Evolutionary conservation across 441 rosid species (phyloP), one percentile per base, ranked within the genome.

Genomic region (Croton setiger): DNA sequence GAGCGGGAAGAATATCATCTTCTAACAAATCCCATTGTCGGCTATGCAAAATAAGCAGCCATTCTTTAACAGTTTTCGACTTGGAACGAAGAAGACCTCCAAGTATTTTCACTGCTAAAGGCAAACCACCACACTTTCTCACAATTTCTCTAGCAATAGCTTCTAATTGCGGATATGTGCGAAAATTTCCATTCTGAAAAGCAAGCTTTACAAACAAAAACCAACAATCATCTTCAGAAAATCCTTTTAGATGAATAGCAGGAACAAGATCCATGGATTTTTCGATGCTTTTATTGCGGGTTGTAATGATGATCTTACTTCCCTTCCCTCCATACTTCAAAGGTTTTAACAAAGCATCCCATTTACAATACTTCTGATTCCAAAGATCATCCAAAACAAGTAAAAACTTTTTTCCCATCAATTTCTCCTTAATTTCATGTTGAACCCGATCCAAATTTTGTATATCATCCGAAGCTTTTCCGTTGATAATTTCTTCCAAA

Each of bases 61-160:
- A n/a, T n/a, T n/a, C n/a, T n/a, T n/a, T n/a, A n/a, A n/a, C n/a
- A n/a, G n/a, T n/a, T n/a, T n/a, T n/a, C n/a, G n/a, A n/a, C n/a
- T n/a, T n/a, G n/a, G n/a, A n/a, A n/a, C n/a, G n/a, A n/a, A n/a
- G n/a, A n/a, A n/a, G n/a, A n/a, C 14, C 59, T 14, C 44, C 43
- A 60, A n/a, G n/a, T 7, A 60, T 27, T 70, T 44, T 80, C 0
- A 53, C 70, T 0, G 78, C 81, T 56, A 77, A 18, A 59, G 81
- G 81, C 3, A 73, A 54, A 49, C 83, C 84, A 11, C 41, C 49
- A 1, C 84, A 80, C 71, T 74, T 77, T 15, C 7, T 67, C 61
- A 75, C 84, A 5, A 80, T 80, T 49, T 72, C 59, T 44, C 49
- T 44, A 15, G 77, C 77, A 10, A 77, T 47, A 11, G 8, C 1